phyloP scores from a whole-genome alignment of 768 basidiomycete species.

The Leccinum subgranulosum region DNA sequence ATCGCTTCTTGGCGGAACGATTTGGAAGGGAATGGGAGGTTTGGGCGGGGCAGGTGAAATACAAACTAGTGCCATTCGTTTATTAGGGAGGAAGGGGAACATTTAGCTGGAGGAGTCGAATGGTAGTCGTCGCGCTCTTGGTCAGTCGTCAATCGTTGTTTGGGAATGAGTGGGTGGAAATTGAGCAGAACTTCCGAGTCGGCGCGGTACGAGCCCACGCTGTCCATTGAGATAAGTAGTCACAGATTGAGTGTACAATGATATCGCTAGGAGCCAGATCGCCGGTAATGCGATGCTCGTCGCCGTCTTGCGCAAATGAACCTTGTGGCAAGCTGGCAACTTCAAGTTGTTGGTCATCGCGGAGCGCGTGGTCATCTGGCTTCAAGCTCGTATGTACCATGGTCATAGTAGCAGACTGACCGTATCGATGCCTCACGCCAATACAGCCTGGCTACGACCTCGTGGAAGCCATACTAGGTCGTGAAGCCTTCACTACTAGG shows the following conservation, averaged over 20 bases:
- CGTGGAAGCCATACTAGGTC: background rate
- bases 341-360: no score
- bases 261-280: background rate
- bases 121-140: background rate
- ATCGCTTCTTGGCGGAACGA: constrained; percentile 11
- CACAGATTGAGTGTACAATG: background rate
- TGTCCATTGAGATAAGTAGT: background rate
- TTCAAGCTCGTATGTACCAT: background rate
- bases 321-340: no score
- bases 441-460: background rate
- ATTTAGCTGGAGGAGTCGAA: background rate
- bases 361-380: background rate
- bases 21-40: constrained; percentile 21
- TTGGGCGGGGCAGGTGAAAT: constrained; percentile 16
- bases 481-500: no score
- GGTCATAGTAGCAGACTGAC: background rate
- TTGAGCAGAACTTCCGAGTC: background rate
- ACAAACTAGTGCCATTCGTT: constrained; percentile 6
- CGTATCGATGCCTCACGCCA: background rate
- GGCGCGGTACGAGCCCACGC: background rate
- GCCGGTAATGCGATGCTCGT: background rate
- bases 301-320: background rate
- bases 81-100: background rate
- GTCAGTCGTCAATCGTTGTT: background rate
- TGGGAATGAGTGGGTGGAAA: background rate